Base-by-base conservation (phyloP, 2,329 filamentous ascomycete genomes). In the Aspergillus oerlinghausenensis region DNA sequence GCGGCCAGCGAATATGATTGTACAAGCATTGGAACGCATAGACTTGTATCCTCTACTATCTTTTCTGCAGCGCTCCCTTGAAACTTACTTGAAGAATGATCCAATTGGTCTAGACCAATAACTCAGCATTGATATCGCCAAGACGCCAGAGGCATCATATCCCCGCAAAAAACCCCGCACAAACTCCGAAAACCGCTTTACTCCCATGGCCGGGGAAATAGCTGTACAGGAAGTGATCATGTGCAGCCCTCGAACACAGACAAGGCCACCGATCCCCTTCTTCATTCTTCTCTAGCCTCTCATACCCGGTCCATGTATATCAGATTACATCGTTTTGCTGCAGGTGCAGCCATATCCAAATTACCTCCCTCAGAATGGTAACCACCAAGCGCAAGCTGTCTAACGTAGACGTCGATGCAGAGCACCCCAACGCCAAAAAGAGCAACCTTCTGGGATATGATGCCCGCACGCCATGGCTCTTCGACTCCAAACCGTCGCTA, bases 391-490 rank as follows among this genome's bases (percentile, higher is more conserved):
- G 69, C 60, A 70, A 67, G 58, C 59, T 62, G 23, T 63, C 63
- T 50, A 56, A 62, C 19, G 52, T 63, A n/a, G 67, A 63, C 23
- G 49, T 56, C 19, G 35, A 56, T 49, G 56, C 60, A 26, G 51
- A 59, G 49, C 61, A 61, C 21, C 61, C 58, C 21, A 54, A 55
- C 14, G 53, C 58, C 14, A 70, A 68, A 51, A 61, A 65, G n/a
- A 64, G 63, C 59, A 65, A 63, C 51, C 56, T 62, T 21, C 55
- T 68, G 35, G 63, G 64, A 26, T 69, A 70, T 54, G 63, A 71
- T 57, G 66, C 68, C 9, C 67, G 67, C 47, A 60, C 65, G 0
- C 69, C 70, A 49, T 72, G 70, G 70, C 60, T 71, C 6, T 63
- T 65, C 8, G 67, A 67, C 50, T 56, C 63, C n/a, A 65, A 60